Conservation (phyloP, 2,329 filamentous ascomycete genomes). For the Aspergillus versicolor region DNA sequence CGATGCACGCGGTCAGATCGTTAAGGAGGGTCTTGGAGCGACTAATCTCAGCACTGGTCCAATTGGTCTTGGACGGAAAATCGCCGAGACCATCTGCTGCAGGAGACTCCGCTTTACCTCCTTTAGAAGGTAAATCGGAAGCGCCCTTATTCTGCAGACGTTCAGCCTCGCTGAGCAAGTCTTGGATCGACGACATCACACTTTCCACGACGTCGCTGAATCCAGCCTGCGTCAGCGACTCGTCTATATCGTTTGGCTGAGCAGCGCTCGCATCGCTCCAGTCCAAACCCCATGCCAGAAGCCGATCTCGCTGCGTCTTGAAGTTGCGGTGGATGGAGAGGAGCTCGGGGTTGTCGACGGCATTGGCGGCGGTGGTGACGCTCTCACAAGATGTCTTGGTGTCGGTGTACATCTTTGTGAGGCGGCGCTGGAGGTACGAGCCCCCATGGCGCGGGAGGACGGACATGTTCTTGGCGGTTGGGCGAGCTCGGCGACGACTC, state of each 20-base stretch:
- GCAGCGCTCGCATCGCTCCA: constrained; percentile 63
- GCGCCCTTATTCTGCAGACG: constrained; percentile 51
- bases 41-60: constrained; percentile 52
- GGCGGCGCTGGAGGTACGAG: constrained; percentile 47
- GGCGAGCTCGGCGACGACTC: constrained; percentile 16
- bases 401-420: constrained; percentile 63
- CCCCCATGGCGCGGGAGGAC: constrained; percentile 44
- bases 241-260: constrained; percentile 61
- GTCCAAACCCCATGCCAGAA: constrained; percentile 65
- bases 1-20: constrained; percentile 62
- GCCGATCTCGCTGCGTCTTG: constrained; percentile 62
- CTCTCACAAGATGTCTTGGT: constrained; percentile 62
- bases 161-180: constrained; percentile 62
- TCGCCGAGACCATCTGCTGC: constrained; percentile 31
- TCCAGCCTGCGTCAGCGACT: constrained; percentile 60
- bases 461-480: constrained; percentile 41
- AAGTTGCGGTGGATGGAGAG: constrained; percentile 59
- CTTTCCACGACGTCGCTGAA: constrained; percentile 64
- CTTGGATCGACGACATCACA: constrained; percentile 64
- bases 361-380: constrained; percentile 51
- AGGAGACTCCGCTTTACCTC: constrained; percentile 30
- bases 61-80: constrained; percentile 40
- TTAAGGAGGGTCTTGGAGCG: constrained; percentile 59
- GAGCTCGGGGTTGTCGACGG: constrained; percentile 52
- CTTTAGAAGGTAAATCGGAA: constrained; percentile 37